These are phyloP conservation scores for Podospora fimiseda DNA, from an alignment of 495 filamentous ascomycete genomes.

Conservation along the genomic window DNA sequence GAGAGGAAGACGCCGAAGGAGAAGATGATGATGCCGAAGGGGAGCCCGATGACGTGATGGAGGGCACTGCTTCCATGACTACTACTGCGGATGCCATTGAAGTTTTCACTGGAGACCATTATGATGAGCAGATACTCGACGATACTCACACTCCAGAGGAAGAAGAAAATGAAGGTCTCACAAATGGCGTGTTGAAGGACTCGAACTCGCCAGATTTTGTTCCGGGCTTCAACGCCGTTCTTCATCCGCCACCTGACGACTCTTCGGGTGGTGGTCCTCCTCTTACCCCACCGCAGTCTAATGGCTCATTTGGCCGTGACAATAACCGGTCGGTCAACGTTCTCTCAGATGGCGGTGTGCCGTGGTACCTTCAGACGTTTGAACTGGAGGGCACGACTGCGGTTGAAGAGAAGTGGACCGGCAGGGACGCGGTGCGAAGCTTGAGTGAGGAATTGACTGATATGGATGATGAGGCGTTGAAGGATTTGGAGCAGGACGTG, in stretches of 20 bases:
- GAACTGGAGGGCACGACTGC: constrained; percentile 67
- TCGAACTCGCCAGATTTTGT: constrained; percentile 34
- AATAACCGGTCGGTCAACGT: constrained; percentile 37
- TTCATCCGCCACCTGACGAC: constrained; percentile 1
- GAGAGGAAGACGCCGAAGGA: constrained; percentile 11
- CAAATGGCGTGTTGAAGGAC: constrained; percentile 27
- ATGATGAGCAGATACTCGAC: constrained; percentile 26
- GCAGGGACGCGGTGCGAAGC: constrained; percentile 64
- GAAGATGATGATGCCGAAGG: constrained; percentile 17
- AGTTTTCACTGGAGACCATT: constrained; percentile 34
- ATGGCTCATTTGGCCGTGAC: constrained; percentile 38
- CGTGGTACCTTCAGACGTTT: constrained; percentile 84
- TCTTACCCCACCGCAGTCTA: constrained; percentile 43
- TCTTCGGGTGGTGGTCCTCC: constrained; percentile 29
- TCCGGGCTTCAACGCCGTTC: constrained; percentile 23
- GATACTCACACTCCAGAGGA: constrained; percentile 22
- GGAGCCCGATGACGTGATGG: constrained; percentile 16
- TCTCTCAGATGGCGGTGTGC: constrained; percentile 66
- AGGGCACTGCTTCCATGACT: constrained; percentile 10
- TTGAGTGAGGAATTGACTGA: constrained; percentile 85
- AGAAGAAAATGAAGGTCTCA: constrained; percentile 13
- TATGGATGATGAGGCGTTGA: constrained; percentile 78
- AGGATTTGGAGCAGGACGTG: constrained; percentile 47
- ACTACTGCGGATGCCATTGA: constrained; percentile 31
- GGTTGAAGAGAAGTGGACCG: constrained; percentile 68